These are phyloP conservation scores for Bromus sterilis DNA, from an alignment of 176 grass and related monocot species.

Conservation along the genomic window DNA sequence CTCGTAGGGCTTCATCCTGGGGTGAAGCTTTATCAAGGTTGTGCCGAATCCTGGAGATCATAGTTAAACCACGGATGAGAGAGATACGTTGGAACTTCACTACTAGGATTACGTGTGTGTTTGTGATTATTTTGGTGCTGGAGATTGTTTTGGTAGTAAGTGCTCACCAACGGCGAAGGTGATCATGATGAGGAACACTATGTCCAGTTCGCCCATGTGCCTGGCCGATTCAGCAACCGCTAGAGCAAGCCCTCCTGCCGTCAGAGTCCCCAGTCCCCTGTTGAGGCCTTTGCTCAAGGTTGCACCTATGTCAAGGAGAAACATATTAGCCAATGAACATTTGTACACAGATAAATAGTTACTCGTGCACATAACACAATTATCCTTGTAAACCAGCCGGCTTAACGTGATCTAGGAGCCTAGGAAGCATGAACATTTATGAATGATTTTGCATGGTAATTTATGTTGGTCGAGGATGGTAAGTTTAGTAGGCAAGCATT, in stretches of 20 bases:
- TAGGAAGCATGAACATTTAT: no score
- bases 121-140: background rate
- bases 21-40: slow-evolving; percentile 67
- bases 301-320: slow-evolving; percentile 51
- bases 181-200: slow-evolving; percentile 49
- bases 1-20: slow-evolving; percentile 75
- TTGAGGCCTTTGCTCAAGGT: slow-evolving; percentile 95
- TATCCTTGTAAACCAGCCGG: no score
- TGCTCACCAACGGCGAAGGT: slow-evolving; percentile 70
- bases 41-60: slow-evolving; percentile 44
- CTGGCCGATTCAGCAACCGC: slow-evolving; percentile 45
- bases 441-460: no score
- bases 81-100: background rate
- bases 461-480: no score
- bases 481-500: no score
- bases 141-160: background rate
- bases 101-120: background rate
- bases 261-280: slow-evolving; percentile 66
- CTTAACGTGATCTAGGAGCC: no score
- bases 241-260: slow-evolving; percentile 74
- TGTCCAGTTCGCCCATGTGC: slow-evolving; percentile 31
- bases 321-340: background rate
- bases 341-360: no score
- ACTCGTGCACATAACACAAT: no score
- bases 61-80: background rate